phyloP scores from a whole-genome alignment of 1,139 yeast species.

The Tardiomyces blankii region DNA sequence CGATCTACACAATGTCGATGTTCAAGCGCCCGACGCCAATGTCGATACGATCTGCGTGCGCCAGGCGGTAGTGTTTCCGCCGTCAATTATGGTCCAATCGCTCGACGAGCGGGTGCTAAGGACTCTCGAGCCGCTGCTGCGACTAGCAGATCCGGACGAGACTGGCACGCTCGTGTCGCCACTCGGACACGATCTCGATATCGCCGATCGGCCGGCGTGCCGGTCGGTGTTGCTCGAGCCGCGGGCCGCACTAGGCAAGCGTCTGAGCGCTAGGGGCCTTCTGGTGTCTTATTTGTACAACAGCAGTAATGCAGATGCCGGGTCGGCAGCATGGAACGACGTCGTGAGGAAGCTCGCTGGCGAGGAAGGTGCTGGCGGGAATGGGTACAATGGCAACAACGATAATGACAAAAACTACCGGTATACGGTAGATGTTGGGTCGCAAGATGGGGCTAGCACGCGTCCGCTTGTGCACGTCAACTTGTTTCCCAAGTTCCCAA shows the following conservation, averaged over 20 bases:
- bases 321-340: not conserved
- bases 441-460: not conserved
- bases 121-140: not conserved
- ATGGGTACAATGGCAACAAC: not conserved
- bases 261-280: constrained; percentile 10
- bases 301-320: constrained; percentile 5
- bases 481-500: not conserved
- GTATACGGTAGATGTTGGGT: too few relatives aligned
- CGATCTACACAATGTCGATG: too few relatives aligned
- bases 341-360: not conserved
- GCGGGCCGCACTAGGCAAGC: not conserved
- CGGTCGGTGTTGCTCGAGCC: not conserved
- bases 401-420: not conserved
- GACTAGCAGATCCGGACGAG: not conserved
- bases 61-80: not conserved
- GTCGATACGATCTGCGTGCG: not conserved
- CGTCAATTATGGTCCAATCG: not conserved
- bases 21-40: not conserved
- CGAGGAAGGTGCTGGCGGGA: not conserved
- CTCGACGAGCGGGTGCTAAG: not conserved
- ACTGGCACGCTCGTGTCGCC: not conserved
- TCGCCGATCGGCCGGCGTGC: not conserved
- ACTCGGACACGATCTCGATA: not conserved
- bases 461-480: not conserved
- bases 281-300: constrained; percentile 12